phyloP scores from a whole-genome alignment of 768 basidiomycete genomes.

The Serendipita sp. region DNA sequence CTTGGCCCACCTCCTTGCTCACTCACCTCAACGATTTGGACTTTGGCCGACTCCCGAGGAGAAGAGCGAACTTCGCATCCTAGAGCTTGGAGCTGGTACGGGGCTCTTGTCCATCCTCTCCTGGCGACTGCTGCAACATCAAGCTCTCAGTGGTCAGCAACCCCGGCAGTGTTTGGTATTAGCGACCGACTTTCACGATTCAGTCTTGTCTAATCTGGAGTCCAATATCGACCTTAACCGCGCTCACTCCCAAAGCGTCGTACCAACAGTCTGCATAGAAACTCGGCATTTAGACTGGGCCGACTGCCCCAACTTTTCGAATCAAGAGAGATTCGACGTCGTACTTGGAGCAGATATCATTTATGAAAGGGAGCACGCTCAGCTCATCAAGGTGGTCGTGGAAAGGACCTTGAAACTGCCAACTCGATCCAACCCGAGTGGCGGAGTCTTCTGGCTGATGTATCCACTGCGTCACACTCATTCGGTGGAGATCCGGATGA shows the following conservation, averaged over 20 bases:
- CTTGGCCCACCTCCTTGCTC: constrained; percentile 46
- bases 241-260: background rate
- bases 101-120: constrained; percentile 62
- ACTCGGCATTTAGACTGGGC: constrained; percentile 55
- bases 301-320: constrained; percentile 20
- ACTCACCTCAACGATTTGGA: constrained; percentile 28
- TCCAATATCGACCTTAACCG: constrained; percentile 44
- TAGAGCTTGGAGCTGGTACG: constrained; percentile 79
- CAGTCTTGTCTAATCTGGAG: constrained; percentile 52
- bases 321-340: constrained; percentile 39
- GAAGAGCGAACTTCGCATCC: constrained; percentile 24
- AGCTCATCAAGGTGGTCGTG: constrained; percentile 51
- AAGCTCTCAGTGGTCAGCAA: constrained; percentile 12
- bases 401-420: constrained; percentile 28
- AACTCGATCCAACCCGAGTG: background rate
- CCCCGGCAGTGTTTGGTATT: constrained; percentile 20
- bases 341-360: constrained; percentile 69
- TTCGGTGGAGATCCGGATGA: constrained; percentile 37
- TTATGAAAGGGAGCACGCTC: constrained; percentile 53
- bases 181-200: constrained; percentile 65
- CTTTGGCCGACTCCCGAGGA: constrained; percentile 9
- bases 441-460: constrained; percentile 55
- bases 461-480: constrained; percentile 47
- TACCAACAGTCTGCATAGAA: constrained; percentile 17
- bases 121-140: constrained; percentile 28